A percentile compares a stretch with the other conserved stretches of the same genome.
These are phyloP conservation scores for Microcyclosporella mali DNA, from an alignment of 2,329 filamentous ascomycete genomes.

Conservation along the genomic window DNA sequence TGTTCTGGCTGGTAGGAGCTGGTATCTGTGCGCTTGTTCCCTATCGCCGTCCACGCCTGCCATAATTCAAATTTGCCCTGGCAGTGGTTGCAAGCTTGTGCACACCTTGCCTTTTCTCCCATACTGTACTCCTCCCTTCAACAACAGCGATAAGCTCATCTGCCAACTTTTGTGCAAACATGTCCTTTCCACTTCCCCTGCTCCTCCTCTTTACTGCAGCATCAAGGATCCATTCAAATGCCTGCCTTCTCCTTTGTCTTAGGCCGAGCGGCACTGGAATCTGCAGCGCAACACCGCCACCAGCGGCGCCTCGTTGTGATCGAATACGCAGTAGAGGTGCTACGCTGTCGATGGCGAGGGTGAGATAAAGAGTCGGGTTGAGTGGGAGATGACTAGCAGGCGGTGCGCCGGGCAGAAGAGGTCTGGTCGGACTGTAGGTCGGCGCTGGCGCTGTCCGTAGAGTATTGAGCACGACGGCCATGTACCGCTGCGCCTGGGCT, in stretches of 20 bases:
- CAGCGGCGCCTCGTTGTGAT: slow-evolving; percentile 67
- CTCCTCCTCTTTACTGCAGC: slow-evolving; percentile 72
- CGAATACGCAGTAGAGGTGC: slow-evolving; percentile 80
- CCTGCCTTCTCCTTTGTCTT: slow-evolving; percentile 69
- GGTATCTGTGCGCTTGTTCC: too few species aligned
- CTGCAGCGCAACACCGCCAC: slow-evolving; percentile 78
- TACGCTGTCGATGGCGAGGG: slow-evolving; percentile 84
- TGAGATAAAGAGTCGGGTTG: slow-evolving; percentile 84
- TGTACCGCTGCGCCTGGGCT: slow-evolving; percentile 84
- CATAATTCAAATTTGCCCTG: slow-evolving; percentile 60
- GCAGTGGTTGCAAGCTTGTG: slow-evolving; percentile 77
- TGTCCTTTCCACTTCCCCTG: slow-evolving; percentile 61
- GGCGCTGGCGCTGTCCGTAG: slow-evolving; percentile 81
- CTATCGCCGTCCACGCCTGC: slow-evolving; percentile 7
- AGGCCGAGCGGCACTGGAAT: slow-evolving; percentile 70
- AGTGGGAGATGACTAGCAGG: slow-evolving; percentile 75
- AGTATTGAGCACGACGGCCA: slow-evolving; percentile 72
- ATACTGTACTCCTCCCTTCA: slow-evolving; percentile 75
- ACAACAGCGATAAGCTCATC: slow-evolving; percentile 82
- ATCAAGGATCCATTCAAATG: slow-evolving; percentile 84
- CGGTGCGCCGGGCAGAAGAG: slow-evolving; percentile 67
- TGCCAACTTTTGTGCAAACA: slow-evolving; percentile 71
- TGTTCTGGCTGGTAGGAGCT: too few species aligned
- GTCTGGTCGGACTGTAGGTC: slow-evolving; percentile 61
- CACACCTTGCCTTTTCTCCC: slow-evolving; percentile 70